Base-by-base conservation (phyloP, 257 asterid species). In the Solanum habrochaites region DNA sequence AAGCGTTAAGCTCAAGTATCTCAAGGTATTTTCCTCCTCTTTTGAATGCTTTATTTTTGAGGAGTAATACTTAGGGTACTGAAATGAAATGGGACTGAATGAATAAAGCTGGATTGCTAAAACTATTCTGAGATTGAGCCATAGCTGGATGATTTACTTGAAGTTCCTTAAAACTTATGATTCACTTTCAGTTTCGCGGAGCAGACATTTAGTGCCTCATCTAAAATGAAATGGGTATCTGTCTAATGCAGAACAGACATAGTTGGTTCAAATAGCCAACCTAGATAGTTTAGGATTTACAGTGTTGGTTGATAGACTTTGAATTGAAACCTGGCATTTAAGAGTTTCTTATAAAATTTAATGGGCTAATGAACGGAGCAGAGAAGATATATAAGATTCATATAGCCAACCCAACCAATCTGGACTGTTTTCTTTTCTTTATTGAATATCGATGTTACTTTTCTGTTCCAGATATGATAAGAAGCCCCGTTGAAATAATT, bases 1-100 rank as follows among this genome's bases (percentile, higher is more conserved):
- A 20, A 90, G 43, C 87, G 25, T 92, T 56, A 92, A 92, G 89
- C 91, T 92, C 66, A 92, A 91, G 89, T 87, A 86, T 89, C 91
- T 92, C 35, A 86, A 82, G 92, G 94, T 91, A 91, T 32, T 45
- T 58, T 71, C 56, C 1, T 56, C 47, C 32, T 35, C 47, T 86
- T 67, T 45, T 37, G 9, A 20, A n/a, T 42, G 4, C 14, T 39
- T 73, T 32, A 45, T 43, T 25, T 43, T 78, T 16, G 27, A 16
- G 10, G 14, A 43, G n/a, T 39, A 2, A 74, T 45, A 14, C 15
- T 8, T 78, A 43, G 37, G 4, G 39, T 3, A 43, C 62, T 77
- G 39, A 75, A 75, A 42, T 77, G 37, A 39, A 74, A 74, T 23
- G 29, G 58, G 32, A 37, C 49, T 35, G 52, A 75, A 74, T 35